Percentiles rank a stretch among this genome's conserved stretches.
These are phyloP conservation scores for Mytilinidion resinicola DNA, from an alignment of 495 filamentous ascomycete genomes.

Conservation along the genomic window DNA sequence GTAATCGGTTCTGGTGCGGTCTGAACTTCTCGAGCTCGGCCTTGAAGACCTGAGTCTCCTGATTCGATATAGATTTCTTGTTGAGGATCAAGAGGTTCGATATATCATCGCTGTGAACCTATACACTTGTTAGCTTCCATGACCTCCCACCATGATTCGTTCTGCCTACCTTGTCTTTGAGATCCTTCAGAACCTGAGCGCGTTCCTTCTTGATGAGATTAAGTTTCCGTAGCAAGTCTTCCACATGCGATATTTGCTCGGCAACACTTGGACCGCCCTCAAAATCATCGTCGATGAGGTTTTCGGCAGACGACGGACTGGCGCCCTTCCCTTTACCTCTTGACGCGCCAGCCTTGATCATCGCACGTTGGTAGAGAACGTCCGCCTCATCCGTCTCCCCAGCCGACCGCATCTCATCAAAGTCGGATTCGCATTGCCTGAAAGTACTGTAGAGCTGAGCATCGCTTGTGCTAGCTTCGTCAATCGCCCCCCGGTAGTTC, in stretches of 20 bases:
- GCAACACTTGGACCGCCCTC: slow-evolving; percentile 67
- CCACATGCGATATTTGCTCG: slow-evolving; percentile 83
- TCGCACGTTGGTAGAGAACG: slow-evolving; percentile 77
- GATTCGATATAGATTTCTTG: slow-evolving; percentile 86
- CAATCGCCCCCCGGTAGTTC: slow-evolving; percentile 79
- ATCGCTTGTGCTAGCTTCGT: slow-evolving; percentile 85
- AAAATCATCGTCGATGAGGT: slow-evolving; percentile 80
- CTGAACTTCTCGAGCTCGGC: slow-evolving; percentile 93
- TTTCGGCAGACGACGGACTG: slow-evolving; percentile 58
- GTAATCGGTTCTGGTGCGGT: slow-evolving; percentile 81
- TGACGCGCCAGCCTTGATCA: slow-evolving; percentile 58
- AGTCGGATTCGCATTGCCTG: slow-evolving; percentile 74
- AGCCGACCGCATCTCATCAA: slow-evolving; percentile 91
- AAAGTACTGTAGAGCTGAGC: slow-evolving; percentile 77
- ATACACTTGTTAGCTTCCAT: slow-evolving; percentile 7
- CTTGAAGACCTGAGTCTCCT: slow-evolving; percentile 85
- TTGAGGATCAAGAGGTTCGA: slow-evolving; percentile 95
- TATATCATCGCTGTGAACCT: slow-evolving; percentile 96
- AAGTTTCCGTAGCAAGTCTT: slow-evolving; percentile 85
- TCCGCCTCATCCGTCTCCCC: slow-evolving; percentile 85
- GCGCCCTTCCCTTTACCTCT: slow-evolving; percentile 57
- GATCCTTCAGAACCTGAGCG: slow-evolving; percentile 84
- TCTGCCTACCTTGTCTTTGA: slow-evolving; percentile 80
- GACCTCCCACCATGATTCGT: neutral
- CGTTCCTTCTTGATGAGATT: slow-evolving; percentile 88